phyloP scores from a whole-genome alignment of 2,329 filamentous ascomycete species.

The Coniella lustricola region DNA sequence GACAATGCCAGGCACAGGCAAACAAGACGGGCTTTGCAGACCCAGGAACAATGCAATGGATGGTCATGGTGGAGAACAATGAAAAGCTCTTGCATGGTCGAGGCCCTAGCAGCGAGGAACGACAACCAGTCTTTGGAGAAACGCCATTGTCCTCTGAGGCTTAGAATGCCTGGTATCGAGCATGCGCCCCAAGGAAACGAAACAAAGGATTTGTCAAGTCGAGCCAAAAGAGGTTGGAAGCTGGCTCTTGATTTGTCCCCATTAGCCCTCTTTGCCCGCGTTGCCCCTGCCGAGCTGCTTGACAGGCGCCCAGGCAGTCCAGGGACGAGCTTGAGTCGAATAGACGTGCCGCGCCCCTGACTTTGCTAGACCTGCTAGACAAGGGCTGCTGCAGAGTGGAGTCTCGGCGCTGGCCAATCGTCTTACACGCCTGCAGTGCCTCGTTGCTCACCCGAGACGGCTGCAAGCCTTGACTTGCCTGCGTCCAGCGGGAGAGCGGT shows the following conservation, averaged over 20 bases:
- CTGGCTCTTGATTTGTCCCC: too few relatives aligned
- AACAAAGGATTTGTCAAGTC: conserved; percentile 1
- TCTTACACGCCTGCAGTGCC: conserved; percentile 6
- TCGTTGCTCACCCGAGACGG: conserved; percentile 1
- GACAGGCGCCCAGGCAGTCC: too few relatives aligned
- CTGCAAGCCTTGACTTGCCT: background rate
- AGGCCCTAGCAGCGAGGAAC: background rate
- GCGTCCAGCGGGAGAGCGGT: background rate
- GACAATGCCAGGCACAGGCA: too few relatives aligned
- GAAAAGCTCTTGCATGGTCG: background rate
- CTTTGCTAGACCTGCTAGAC: conserved; percentile 1
- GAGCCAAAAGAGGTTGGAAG: background rate
- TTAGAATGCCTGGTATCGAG: background rate
- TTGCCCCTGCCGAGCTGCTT: background rate
- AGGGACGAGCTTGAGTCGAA: conserved; percentile 3
- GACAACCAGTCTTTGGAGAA: conserved; percentile 4
- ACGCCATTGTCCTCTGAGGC: conserved; percentile 1
- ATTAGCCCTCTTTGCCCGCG: background rate
- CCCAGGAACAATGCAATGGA: background rate
- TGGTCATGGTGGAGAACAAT: background rate
- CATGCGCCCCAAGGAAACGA: background rate
- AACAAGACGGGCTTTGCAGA: background rate
- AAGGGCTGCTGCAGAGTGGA: conserved; percentile 1
- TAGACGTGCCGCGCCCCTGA: background rate
- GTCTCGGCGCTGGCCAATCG: background rate